Evolutionary conservation across 75 land plant genomes (phyloP).

Genomic region (Picea sitchensis): DNA sequence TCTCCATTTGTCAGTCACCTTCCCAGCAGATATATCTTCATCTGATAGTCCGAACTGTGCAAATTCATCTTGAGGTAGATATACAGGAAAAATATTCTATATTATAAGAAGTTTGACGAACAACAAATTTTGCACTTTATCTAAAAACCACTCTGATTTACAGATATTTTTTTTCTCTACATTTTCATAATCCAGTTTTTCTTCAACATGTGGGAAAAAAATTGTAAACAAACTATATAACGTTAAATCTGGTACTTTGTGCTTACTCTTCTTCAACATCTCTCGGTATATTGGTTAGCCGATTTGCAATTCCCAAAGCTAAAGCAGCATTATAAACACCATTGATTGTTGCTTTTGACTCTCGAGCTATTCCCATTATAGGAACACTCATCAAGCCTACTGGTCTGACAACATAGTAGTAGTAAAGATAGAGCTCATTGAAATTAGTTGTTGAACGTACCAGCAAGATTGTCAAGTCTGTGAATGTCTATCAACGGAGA

Average conservation of each 20-base stretch:
- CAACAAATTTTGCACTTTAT: background rate
- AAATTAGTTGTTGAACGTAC: constrained; percentile 22
- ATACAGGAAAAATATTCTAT: constrained; percentile 16
- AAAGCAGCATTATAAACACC: constrained; percentile 76
- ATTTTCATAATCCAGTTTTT: background rate
- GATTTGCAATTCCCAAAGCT: constrained; percentile 81
- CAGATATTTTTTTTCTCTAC: background rate
- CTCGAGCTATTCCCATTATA: constrained; percentile 82
- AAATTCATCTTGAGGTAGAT: constrained; percentile 82
- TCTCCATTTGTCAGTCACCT: constrained; percentile 80
- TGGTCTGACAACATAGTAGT: constrained; percentile 89
- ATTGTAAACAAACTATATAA: background rate
- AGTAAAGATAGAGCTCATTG: constrained; percentile 85
- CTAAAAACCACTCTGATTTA: background rate
- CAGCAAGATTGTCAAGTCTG: too few relatives aligned
- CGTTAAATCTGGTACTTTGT: background rate
- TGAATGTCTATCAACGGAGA: too few relatives aligned
- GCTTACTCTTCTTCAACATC: constrained; percentile 97
- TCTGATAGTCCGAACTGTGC: constrained; percentile 76
- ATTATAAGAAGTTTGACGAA: background rate
- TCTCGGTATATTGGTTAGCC: constrained; percentile 81
- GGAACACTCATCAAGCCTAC: constrained; percentile 89
- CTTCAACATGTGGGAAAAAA: background rate
- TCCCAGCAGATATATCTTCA: constrained; percentile 69
- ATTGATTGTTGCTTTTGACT: constrained; percentile 60